phyloP scores from a whole-genome alignment of 768 basidiomycete genomes.

The Lactarius vividus region DNA sequence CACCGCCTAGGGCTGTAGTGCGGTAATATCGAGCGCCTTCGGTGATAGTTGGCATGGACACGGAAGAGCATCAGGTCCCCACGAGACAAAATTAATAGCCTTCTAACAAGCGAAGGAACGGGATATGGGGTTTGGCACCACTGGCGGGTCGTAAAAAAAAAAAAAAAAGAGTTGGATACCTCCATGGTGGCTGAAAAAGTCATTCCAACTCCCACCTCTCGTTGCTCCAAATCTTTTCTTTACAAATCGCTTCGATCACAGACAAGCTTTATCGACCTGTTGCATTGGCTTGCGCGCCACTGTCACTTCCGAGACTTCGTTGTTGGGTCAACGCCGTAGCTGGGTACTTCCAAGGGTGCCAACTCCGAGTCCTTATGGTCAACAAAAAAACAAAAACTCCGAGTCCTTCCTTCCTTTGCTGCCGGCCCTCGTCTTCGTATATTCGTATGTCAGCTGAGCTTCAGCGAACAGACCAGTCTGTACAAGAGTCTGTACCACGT shows the following conservation, averaged over 20 bases:
- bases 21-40: too few relatives aligned
- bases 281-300: neutral
- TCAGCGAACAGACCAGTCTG: neutral
- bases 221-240: neutral
- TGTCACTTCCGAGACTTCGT: neutral
- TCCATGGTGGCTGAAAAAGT: too few relatives aligned
- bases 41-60: too few relatives aligned
- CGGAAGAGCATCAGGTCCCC: too few relatives aligned
- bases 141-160: too few relatives aligned
- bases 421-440: neutral
- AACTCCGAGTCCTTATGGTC: neutral
- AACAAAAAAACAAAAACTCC: too few relatives aligned
- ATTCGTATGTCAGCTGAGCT: neutral
- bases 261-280: neutral
- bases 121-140: too few relatives aligned
- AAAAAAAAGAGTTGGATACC: too few relatives aligned
- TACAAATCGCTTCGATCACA: neutral
- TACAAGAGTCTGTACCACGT: too few relatives aligned
- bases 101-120: too few relatives aligned
- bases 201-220: neutral
- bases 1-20: too few relatives aligned
- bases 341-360: neutral
- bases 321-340: neutral
- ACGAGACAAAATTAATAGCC: too few relatives aligned
- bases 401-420: neutral